Percentiles rank a stretch among this genome's conserved stretches.
These are phyloP conservation scores for Aspergillus calidoustus DNA, from an alignment of 2,329 filamentous ascomycete species.

Conservation along the genomic window DNA sequence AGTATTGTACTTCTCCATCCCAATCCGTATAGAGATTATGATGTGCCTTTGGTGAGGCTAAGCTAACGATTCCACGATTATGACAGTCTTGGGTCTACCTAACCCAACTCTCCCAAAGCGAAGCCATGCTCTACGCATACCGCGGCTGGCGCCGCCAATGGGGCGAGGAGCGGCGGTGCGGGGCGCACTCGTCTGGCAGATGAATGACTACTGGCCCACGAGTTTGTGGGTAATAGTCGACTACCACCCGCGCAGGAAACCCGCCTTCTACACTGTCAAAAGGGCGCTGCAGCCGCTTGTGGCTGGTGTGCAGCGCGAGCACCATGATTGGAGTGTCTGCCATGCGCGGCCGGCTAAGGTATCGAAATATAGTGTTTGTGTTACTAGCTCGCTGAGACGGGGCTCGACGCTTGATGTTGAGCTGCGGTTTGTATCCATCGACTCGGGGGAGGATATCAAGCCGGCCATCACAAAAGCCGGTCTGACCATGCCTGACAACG, in stretches of 20 bases:
- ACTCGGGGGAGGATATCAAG: constrained; percentile 59
- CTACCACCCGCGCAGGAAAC: constrained; percentile 66
- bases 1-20: constrained; percentile 45
- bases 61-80: constrained; percentile 26
- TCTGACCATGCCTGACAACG: constrained; percentile 56
- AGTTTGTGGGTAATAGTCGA: constrained; percentile 67
- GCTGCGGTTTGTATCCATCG: constrained; percentile 57
- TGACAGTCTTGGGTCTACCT: constrained; percentile 72
- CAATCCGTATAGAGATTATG: neutral
- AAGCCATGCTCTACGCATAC: constrained; percentile 65
- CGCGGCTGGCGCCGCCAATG: constrained; percentile 57
- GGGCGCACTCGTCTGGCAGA: constrained; percentile 54
- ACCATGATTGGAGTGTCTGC: constrained; percentile 64
- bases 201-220: constrained; percentile 61
- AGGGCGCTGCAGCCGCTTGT: constrained; percentile 61
- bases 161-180: constrained; percentile 50
- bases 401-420: constrained; percentile 40
- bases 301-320: constrained; percentile 59
- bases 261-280: constrained; percentile 65
- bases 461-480: constrained; percentile 52
- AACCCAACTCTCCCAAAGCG: constrained; percentile 65
- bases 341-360: constrained; percentile 60
- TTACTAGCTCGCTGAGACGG: constrained; percentile 52
- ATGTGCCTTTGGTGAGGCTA: no score
- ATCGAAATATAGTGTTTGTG: constrained; percentile 60